Evolutionary conservation across 352 stramenopile genomes (phyloP), one percentile per base, ranked within the genome.

Genomic region (Globisporangium spiculum): DNA sequence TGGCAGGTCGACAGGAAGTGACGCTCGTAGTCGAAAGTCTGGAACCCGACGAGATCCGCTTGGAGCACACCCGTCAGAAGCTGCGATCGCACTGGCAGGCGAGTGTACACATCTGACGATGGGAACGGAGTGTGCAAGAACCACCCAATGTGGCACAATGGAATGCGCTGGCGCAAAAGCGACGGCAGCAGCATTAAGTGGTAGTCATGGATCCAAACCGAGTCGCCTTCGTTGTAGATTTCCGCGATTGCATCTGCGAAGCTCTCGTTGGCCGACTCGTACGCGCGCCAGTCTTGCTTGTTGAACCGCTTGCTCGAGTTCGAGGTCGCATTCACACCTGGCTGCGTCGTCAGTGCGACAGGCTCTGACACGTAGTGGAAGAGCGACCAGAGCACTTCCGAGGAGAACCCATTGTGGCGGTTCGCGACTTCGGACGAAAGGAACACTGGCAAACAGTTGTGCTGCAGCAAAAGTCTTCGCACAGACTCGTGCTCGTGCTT

Each of bases 201-300:
- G 72, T 96, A 96, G 78, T 97, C 90, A 73, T 97, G 89, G 20
- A 97, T 82, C 89, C 89, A 97, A 8, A 97, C 85, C 24, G 84
- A 78, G 71, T 97, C 90, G 73, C 88, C 90, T 79, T 95, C 87
- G 44, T 96, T 92, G 70, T 94, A 96, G 48, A 96, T 84, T 64
- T 93, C 87, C 10, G 81, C 84, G 18, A 96, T 92, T 2, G 89
- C 80, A 65, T 96, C 86, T 3, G 89, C 89, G 70, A 96, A 97
- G 66, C 79, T 86, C 66, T 91, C 82, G 65, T 97, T 97, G 5
- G 88, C 89, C 20, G 84, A 90, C 72, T 94, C 89, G 69, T 97
- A 97, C 1, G 88, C 89, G 36, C 89, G 77, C 89, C 89, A 97
- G 68, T 96, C 78, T n/a, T 88, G 81, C 63, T 92, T 93, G 72